These are phyloP conservation scores for Rhizoclosmatium globosum DNA, from an alignment of 192 early-diverging fungal genomes.

Conservation along the genomic window DNA sequence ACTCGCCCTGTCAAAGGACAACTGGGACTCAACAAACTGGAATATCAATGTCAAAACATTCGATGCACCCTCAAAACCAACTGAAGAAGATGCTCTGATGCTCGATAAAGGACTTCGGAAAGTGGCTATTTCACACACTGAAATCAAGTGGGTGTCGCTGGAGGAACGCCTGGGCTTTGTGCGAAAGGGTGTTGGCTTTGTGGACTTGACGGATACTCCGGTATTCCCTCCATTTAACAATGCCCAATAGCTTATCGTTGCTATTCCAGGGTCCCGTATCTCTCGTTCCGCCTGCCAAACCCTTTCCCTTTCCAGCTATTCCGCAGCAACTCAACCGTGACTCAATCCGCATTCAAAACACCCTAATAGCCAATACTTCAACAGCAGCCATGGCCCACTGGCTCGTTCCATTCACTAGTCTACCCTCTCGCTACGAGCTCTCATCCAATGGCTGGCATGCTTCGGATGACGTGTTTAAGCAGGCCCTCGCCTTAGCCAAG, in stretches of 20 bases:
- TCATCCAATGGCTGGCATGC: not conserved
- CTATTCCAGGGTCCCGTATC: not conserved
- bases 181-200: not conserved
- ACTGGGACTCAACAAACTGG: too few species aligned
- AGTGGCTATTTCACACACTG: too few species aligned
- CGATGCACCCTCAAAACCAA: too few species aligned
- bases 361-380: not conserved
- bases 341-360: not conserved
- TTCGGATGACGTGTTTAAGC: not conserved
- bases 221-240: too few species aligned
- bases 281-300: not conserved
- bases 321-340: not conserved
- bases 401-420: not conserved
- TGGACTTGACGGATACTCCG: constrained; percentile 3
- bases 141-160: not conserved
- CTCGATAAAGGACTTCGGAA: too few species aligned
- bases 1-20: too few species aligned
- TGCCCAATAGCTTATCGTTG: too few species aligned
- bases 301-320: not conserved
- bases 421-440: not conserved
- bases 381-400: not conserved
- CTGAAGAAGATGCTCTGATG: too few species aligned
- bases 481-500: not conserved
- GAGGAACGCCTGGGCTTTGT: not conserved
- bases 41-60: too few species aligned